These are phyloP conservation scores for Coemansia biformis DNA, from an alignment of 192 early-diverging fungal genomes.

Conservation along the genomic window DNA sequence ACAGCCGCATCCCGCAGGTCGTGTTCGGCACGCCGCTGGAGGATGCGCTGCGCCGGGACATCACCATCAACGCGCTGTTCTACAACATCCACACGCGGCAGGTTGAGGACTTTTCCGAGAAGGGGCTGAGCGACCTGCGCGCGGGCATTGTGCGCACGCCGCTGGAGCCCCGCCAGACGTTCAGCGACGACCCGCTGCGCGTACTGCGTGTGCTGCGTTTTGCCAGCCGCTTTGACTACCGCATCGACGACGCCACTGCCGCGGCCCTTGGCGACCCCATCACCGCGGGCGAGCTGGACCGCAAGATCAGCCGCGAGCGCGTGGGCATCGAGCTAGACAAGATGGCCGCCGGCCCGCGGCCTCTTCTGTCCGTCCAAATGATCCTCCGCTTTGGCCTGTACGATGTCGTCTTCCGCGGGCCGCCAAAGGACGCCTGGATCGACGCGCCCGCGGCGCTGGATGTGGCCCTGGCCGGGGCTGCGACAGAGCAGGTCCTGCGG, in stretches of 20 bases:
- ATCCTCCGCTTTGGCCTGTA: slow-evolving; percentile 50
- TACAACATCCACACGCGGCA: slow-evolving; percentile 83
- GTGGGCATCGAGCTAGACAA: slow-evolving; percentile 91
- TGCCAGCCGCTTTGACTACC: slow-evolving; percentile 82
- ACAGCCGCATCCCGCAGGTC: slow-evolving; percentile 75
- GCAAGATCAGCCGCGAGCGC: slow-evolving; percentile 88
- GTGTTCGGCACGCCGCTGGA: slow-evolving; percentile 83
- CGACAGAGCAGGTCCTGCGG: too few species aligned
- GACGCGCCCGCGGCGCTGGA: slow-evolving; percentile 7
- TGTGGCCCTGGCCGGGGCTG: neutral
- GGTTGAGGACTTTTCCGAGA: slow-evolving; percentile 83
- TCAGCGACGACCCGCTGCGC: slow-evolving; percentile 91
- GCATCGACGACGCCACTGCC: slow-evolving; percentile 63
- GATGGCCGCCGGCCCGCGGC: slow-evolving; percentile 70
- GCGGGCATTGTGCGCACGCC: slow-evolving; percentile 81
- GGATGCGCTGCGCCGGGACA: slow-evolving; percentile 92
- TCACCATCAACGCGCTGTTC: slow-evolving; percentile 95
- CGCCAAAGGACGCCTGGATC: too few species aligned
- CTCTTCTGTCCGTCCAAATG: slow-evolving; percentile 50
- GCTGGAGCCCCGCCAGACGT: slow-evolving; percentile 81
- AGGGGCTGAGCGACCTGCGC: slow-evolving; percentile 70
- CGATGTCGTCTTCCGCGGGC: slow-evolving; percentile 24
- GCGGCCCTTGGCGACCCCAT: slow-evolving; percentile 52
- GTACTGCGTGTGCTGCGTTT: slow-evolving; percentile 92
- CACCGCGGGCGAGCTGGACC: slow-evolving; percentile 59